Conservation (phyloP, 495 filamentous ascomycete genomes). For the Hypoxylon trugodes region DNA sequence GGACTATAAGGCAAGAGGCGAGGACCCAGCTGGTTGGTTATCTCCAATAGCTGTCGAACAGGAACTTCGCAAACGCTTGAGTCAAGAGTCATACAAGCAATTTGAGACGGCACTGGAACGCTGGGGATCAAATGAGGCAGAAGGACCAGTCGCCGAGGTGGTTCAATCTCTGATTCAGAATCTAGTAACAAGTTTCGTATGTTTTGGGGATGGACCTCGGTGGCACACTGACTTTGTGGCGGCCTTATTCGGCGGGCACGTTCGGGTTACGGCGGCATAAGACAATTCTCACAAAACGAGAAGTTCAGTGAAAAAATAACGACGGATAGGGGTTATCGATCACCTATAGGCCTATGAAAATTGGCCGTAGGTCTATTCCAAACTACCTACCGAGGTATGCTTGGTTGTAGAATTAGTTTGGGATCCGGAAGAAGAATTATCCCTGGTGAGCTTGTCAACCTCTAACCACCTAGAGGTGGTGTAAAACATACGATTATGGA, state of each 20-base stretch:
- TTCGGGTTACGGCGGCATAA: not conserved
- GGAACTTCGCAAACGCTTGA: conserved; percentile 27
- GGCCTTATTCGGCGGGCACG: conserved; percentile 4
- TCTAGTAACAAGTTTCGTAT: conserved; percentile 6
- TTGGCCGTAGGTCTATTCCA: too few species aligned
- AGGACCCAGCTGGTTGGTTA: conserved; percentile 21
- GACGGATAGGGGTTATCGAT: too few species aligned
- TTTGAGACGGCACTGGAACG: conserved; percentile 17
- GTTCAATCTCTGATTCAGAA: conserved; percentile 19
- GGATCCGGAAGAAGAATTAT: too few species aligned
- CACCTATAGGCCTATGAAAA: too few species aligned
- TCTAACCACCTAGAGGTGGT: too few species aligned
- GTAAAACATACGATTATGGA: too few species aligned
- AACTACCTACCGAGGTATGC: too few species aligned
- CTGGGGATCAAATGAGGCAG: not conserved
- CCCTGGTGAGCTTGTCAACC: too few species aligned
- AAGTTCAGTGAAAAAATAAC: not conserved
- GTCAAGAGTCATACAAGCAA: conserved; percentile 16
- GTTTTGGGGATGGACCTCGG: conserved; percentile 32
- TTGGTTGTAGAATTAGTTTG: too few species aligned
- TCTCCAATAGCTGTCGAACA: conserved; percentile 26
- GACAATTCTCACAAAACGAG: not conserved
- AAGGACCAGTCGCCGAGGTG: not conserved
- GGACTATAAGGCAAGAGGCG: conserved; percentile 20
- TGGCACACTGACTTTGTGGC: conserved; percentile 21